phyloP scores from a whole-genome alignment of 2,329 filamentous ascomycete genomes.

The Cordyceps cicadae region DNA sequence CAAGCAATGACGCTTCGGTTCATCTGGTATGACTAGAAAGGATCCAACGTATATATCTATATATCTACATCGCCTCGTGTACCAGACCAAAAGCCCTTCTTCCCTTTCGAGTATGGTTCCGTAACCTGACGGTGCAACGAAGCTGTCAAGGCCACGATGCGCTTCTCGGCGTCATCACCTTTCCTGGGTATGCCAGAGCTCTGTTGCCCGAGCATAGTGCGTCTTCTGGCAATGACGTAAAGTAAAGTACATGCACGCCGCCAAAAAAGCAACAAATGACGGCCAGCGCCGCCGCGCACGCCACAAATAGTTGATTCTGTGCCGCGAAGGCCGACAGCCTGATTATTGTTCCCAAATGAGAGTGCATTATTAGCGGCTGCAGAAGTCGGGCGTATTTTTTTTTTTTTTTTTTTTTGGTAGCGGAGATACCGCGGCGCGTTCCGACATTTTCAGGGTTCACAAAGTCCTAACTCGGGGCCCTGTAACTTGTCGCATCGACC shows the following conservation, averaged over 20 bases:
- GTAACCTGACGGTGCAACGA: too few relatives aligned
- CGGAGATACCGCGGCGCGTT: not conserved
- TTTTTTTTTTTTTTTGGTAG: not conserved
- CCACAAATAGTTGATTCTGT: not conserved
- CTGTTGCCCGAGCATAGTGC: not conserved
- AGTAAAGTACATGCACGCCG: not conserved
- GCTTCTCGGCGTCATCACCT: conserved; percentile 6
- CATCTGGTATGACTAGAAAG: too few relatives aligned
- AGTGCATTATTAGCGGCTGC: not conserved
- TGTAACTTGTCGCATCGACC: not conserved
- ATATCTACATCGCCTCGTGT: too few relatives aligned
- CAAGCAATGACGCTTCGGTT: not conserved
- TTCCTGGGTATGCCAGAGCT: not conserved
- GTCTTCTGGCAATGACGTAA: not conserved
- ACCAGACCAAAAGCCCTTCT: too few relatives aligned
- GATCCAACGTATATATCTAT: too few relatives aligned
- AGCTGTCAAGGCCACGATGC: not conserved
- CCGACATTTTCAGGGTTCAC: not conserved
- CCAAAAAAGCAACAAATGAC: not conserved
- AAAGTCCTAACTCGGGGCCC: not conserved
- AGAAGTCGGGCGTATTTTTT: not conserved
- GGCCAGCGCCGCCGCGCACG: not conserved
- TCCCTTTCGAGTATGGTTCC: not conserved
- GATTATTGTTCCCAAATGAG: not conserved
- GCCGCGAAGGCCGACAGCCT: conserved; percentile 6